Conservation (phyloP, 495 filamentous ascomycete genomes). For the Annulohypoxylon maeteangense region DNA sequence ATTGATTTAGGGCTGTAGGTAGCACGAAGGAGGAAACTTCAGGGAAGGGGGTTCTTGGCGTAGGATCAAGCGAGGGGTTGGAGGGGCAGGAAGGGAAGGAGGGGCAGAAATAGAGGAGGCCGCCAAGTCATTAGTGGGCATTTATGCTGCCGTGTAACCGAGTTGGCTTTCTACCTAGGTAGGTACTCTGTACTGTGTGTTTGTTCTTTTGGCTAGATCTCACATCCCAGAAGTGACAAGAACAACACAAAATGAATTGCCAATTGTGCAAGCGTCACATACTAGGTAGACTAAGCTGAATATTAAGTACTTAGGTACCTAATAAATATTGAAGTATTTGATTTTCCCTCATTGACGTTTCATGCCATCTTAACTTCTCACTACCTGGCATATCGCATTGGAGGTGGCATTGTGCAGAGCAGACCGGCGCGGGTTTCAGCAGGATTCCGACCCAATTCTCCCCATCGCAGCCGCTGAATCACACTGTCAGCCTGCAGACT, state of each 20-base stretch:
- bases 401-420: not conserved
- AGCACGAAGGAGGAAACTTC: not conserved
- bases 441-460: conserved; percentile 26
- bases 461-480: not conserved
- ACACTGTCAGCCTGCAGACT: conserved; percentile 17
- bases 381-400: no score
- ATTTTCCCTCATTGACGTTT: not conserved
- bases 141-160: conserved; percentile 1
- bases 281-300: not conserved
- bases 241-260: not conserved
- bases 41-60: conserved; percentile 5
- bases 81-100: conserved; percentile 6
- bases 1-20: conserved; percentile 32
- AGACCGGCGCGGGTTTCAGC: conserved; percentile 27
- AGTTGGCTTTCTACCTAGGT: not conserved
- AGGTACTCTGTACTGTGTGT: no score
- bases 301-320: not conserved
- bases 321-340: not conserved
- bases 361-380: no score
- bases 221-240: not conserved
- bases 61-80: not conserved
- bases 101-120: conserved; percentile 13
- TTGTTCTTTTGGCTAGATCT: no score
- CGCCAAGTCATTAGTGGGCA: conserved; percentile 1
- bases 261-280: not conserved